A percentile compares a stretch with the other conserved stretches of the same genome.
Evolutionary conservation across 371 early-diverging fungal species (phyloP).

Genomic region (Mortierella polycephala): DNA sequence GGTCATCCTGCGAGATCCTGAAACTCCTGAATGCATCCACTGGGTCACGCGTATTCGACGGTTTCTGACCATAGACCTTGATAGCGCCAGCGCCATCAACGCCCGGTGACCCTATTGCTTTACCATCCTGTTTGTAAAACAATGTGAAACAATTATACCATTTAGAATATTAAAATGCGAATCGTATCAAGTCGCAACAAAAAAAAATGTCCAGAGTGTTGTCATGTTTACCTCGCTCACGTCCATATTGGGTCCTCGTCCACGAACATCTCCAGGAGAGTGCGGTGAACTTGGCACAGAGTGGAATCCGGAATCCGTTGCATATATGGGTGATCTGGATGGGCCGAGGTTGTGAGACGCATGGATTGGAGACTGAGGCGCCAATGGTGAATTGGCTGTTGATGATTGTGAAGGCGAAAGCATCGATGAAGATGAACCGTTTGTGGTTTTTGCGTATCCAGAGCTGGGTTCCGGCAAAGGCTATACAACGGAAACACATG

Average conservation of each 20-base stretch:
- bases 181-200: not conserved
- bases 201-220: not conserved
- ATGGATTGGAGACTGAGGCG: slow-evolving; percentile 42
- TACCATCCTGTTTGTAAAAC: slow-evolving; percentile 25
- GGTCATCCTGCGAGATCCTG: slow-evolving; percentile 82
- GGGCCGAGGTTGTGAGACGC: slow-evolving; percentile 13
- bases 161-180: slow-evolving; percentile 3
- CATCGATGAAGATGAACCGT: slow-evolving; percentile 35
- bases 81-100: slow-evolving; percentile 77
- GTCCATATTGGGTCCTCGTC: slow-evolving; percentile 23
- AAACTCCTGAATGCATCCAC: slow-evolving; percentile 89
- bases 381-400: slow-evolving; percentile 9
- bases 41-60: slow-evolving; percentile 65
- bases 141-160: not conserved
- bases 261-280: slow-evolving; percentile 38
- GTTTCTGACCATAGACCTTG: slow-evolving; percentile 76
- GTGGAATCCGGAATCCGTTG: slow-evolving; percentile 52
- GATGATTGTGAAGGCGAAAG: slow-evolving; percentile 31
- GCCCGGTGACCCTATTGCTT: slow-evolving; percentile 32
- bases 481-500: slow-evolving; percentile 11
- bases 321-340: slow-evolving; percentile 21
- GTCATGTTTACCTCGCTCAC: slow-evolving; percentile 26
- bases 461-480: slow-evolving; percentile 57
- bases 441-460: slow-evolving; percentile 42
- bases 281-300: slow-evolving; percentile 51